These are phyloP conservation scores for Guadua angustifolia DNA, from an alignment of 176 grass and related monocot species.

Conservation along the genomic window DNA sequence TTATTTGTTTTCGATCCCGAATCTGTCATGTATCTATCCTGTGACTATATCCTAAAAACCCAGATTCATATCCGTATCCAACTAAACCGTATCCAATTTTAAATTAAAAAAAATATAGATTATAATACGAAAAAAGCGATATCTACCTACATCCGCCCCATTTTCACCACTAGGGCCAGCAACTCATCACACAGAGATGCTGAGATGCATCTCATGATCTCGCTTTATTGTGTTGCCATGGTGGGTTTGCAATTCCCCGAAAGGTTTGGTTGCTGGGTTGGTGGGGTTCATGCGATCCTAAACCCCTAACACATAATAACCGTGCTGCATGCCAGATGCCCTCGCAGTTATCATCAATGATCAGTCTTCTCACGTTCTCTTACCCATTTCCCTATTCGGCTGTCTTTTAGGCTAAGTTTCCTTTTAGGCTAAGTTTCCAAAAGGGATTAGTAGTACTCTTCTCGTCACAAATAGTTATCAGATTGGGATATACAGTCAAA, in stretches of 20 bases:
- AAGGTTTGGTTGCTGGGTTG: constrained; percentile 43
- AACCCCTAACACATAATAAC: constrained; percentile 4
- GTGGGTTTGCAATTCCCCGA: constrained; percentile 31
- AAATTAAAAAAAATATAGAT: too few species aligned
- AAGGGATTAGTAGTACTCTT: constrained; percentile 7
- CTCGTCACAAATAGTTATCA: too few species aligned
- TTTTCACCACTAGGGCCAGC: not conserved
- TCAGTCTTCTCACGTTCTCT: not conserved
- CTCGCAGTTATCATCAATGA: not conserved
- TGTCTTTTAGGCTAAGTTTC: not conserved
- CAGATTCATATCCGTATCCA: too few species aligned
- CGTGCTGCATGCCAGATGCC: not conserved
- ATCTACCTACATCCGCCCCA: too few species aligned
- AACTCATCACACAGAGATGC: not conserved
- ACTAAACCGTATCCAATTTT: too few species aligned
- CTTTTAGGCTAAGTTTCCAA: too few species aligned
- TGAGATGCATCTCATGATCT: constrained; percentile 16
- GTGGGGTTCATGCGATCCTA: constrained; percentile 58
- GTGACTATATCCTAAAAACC: too few species aligned
- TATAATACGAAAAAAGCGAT: too few species aligned
- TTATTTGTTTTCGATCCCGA: too few species aligned
- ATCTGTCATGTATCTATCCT: too few species aligned
- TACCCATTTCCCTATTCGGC: not conserved
- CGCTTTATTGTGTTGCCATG: not conserved
- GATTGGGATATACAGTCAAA: too few species aligned